Conservation (phyloP, 352 stramenopile species). For the Peronospora destructor region DNA sequence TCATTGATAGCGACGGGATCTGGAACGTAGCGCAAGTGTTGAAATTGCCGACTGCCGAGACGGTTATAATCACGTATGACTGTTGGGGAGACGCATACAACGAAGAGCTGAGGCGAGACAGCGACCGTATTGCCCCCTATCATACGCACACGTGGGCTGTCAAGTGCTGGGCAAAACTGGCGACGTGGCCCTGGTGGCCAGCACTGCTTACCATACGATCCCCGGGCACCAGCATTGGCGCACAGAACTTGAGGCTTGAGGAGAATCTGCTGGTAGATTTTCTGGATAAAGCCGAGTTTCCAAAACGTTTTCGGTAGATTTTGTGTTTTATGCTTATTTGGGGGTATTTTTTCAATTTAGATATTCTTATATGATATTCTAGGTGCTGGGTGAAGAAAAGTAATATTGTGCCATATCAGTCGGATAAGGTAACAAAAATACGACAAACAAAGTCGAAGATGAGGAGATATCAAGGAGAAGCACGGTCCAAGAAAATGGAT, state of each 20-base stretch:
- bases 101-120: slow-evolving; percentile 40
- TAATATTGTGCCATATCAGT: slow-evolving; percentile 34
- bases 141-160: slow-evolving; percentile 63
- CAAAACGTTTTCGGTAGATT: slow-evolving; percentile 20
- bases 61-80: slow-evolving; percentile 43
- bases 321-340: neutral
- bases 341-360: neutral
- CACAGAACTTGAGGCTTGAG: slow-evolving; percentile 32
- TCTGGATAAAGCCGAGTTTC: slow-evolving; percentile 35
- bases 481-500: slow-evolving; percentile 21
- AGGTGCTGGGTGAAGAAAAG: slow-evolving; percentile 49
- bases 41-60: slow-evolving; percentile 13
- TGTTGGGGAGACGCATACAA: slow-evolving; percentile 57
- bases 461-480: slow-evolving; percentile 9
- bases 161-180: slow-evolving; percentile 70
- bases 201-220: slow-evolving; percentile 42
- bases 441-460: slow-evolving; percentile 8
- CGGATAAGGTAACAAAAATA: slow-evolving; percentile 15
- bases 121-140: slow-evolving; percentile 51
- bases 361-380: neutral
- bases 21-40: slow-evolving; percentile 59
- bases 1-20: slow-evolving; percentile 48
- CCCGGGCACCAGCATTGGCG: slow-evolving; percentile 24
- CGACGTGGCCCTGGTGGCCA: slow-evolving; percentile 66
- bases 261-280: slow-evolving; percentile 49